Evolutionary conservation across 78 protist genomes (phyloP), one percentile per base, ranked within the genome.

Genomic region (Dictyostelium discoideum): DNA sequence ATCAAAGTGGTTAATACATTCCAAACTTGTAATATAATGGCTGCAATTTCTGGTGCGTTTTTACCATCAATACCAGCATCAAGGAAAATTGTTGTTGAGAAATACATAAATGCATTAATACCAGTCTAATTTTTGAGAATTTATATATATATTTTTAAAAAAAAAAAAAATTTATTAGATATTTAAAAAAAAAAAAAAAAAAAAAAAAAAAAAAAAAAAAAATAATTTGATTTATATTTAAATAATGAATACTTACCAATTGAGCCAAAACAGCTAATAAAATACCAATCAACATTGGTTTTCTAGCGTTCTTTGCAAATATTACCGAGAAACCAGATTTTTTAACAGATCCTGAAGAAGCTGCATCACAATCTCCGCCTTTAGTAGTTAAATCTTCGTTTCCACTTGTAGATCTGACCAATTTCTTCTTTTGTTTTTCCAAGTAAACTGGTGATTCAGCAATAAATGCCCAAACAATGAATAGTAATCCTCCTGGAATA

Each of bases 61-160:
- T 46, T 69, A 26, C 86, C 83, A 26, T 9, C n/a, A 14, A 90
- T 81, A 60, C 95, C 95, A 50, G 95, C 95, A 48, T 81, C 77
- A 50, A 82, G 79, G 57, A 90, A 90, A 72, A 90, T 90, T 4
- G 77, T 48, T 3, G 89, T 82, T n/a, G 88, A 82, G 22, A 90
- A 90, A 54, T 90, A 90, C 95, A 90, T 90, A 37, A 90, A 90
- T 29, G 95, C 95, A 82, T 90, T 90, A 32, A 90, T 90, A 69
- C 76, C 76, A 20, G 69, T 60, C 69, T 60, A 60, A 20, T 20
- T 20, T 60, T 54, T 54, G 65, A 54, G 69, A 60, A 6, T 20
- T 60, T 60, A 54, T 10, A 14, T n/a, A n/a, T n/a, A n/a, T 57
- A 14, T 57, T 20, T 57, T 60, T 60, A 20, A 60, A 60, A 60